Evolutionary conservation across 1,139 yeast species (phyloP).

Genomic region (Blastobotrys petasosporus): DNA sequence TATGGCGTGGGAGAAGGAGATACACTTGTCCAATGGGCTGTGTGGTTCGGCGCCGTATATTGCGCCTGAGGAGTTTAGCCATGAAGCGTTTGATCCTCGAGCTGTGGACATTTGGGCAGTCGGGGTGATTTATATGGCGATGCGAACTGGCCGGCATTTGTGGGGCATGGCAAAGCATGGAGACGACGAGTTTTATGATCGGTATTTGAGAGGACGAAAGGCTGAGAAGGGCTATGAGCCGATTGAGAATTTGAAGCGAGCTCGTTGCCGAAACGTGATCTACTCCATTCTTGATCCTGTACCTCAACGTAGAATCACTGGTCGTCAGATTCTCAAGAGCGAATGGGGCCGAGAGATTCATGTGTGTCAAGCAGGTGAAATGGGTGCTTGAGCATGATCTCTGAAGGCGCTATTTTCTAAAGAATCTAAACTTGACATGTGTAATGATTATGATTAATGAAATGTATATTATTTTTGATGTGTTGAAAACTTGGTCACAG

Average conservation of each 20-base stretch:
- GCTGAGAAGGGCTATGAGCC: slow-evolving; percentile 85
- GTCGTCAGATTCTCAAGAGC: slow-evolving; percentile 76
- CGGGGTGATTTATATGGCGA: slow-evolving; percentile 97
- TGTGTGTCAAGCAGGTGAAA: slow-evolving; percentile 63
- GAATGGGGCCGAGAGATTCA: slow-evolving; percentile 92
- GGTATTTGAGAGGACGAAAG: slow-evolving; percentile 67
- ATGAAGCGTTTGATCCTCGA: slow-evolving; percentile 74
- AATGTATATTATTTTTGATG: neutral
- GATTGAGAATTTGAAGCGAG: slow-evolving; percentile 67
- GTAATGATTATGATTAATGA: neutral
- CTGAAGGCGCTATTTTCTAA: neutral
- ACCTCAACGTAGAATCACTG: slow-evolving; percentile 75
- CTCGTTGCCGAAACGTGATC: slow-evolving; percentile 83
- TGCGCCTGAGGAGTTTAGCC: slow-evolving; percentile 86
- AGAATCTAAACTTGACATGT: neutral
- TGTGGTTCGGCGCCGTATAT: slow-evolving; percentile 92
- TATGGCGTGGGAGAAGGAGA: slow-evolving; percentile 91
- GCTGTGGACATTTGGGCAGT: slow-evolving; percentile 94
- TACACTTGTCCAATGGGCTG: slow-evolving; percentile 74
- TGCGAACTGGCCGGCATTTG: slow-evolving; percentile 89
- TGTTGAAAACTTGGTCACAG: neutral
- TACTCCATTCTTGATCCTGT: slow-evolving; percentile 88
- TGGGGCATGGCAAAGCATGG: slow-evolving; percentile 73
- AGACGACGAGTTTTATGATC: slow-evolving; percentile 72
- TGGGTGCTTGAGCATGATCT: slow-evolving; percentile 12